Conservation (phyloP, 2,329 filamentous ascomycete species). For the Fusarium marasasianum region DNA sequence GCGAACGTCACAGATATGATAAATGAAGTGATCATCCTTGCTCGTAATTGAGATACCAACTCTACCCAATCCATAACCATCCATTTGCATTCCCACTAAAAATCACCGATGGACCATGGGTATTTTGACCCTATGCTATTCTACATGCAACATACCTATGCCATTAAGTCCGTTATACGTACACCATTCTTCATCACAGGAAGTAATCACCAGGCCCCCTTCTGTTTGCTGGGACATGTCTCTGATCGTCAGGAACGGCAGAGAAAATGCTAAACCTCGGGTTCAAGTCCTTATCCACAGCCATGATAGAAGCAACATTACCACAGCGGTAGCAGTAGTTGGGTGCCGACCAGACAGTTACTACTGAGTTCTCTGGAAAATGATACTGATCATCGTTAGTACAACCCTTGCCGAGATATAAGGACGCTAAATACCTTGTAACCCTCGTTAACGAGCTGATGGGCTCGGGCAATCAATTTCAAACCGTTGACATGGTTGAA, state of each 20-base stretch:
- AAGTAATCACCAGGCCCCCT: conserved; percentile 77
- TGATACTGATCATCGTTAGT: conserved; percentile 72
- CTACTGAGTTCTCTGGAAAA: conserved; percentile 92
- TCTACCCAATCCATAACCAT: conserved; percentile 39
- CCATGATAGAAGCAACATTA: conserved; percentile 97
- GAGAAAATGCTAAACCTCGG: conserved; percentile 94
- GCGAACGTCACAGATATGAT: not conserved
- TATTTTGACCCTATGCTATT: conserved; percentile 56
- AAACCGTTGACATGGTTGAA: conserved; percentile 97
- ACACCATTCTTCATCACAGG: conserved; percentile 56
- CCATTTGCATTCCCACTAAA: conserved; percentile 40
- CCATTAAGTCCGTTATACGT: conserved; percentile 40
- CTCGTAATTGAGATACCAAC: conserved; percentile 32
- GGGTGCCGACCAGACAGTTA: conserved; percentile 97
- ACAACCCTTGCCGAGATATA: not conserved
- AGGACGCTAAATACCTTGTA: conserved; percentile 75
- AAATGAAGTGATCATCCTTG: conserved; percentile 3
- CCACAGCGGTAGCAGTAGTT: conserved; percentile 97
- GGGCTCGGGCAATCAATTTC: conserved; percentile 94
- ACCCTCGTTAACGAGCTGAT: conserved; percentile 97
- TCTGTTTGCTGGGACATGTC: conserved; percentile 79
- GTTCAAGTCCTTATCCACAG: conserved; percentile 83
- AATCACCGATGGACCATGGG: conserved; percentile 49
- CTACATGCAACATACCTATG: conserved; percentile 50
- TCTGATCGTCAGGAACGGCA: conserved; percentile 85